Percentiles rank a stretch among this genome's conserved stretches.
Conservation (phyloP, 768 basidiomycete species). For the Leccinum uliginosum region DNA sequence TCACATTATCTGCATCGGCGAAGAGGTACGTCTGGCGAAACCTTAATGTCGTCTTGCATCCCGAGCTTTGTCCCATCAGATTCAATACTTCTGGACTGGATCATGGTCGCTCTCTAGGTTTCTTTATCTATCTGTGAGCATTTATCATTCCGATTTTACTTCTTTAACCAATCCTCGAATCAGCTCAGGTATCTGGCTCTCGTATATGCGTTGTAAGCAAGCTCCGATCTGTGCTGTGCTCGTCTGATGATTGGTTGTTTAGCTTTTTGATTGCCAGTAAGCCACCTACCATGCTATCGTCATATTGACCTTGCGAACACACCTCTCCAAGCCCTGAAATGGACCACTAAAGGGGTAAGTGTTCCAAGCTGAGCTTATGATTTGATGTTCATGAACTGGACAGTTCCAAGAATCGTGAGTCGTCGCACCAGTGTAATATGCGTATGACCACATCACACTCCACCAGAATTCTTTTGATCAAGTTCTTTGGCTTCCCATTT, state of each 20-base stretch:
- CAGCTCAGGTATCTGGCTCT: conserved; percentile 9
- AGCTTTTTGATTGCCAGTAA: conserved; percentile 1
- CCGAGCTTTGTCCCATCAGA: not conserved
- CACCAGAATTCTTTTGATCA: not conserved
- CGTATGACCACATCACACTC: not conserved
- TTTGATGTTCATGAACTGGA: not conserved
- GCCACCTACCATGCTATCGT: not conserved
- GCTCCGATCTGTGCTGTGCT: not conserved
- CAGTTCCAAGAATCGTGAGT: conserved; percentile 3
- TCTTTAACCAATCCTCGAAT: not conserved
- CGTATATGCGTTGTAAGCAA: conserved; percentile 1
- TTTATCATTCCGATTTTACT: not conserved
- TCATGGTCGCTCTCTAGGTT: conserved; percentile 5
- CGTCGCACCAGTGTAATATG: not conserved
- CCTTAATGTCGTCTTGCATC: not conserved
- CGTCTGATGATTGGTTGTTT: not conserved
- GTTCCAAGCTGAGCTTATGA: not conserved
- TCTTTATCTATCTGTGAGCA: conserved; percentile 2
- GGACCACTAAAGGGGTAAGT: not conserved
- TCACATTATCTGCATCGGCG: not conserved
- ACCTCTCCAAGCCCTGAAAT: not conserved
- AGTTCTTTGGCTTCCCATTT: conserved; percentile 2
- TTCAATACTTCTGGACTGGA: conserved; percentile 4
- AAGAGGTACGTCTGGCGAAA: conserved; percentile 1
- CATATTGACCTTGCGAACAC: not conserved